Percentiles rank a stretch among this genome's conserved stretches.
These are phyloP conservation scores for Aspergillus cejpii DNA, from an alignment of 2,329 filamentous ascomycete genomes.

Conservation along the genomic window DNA sequence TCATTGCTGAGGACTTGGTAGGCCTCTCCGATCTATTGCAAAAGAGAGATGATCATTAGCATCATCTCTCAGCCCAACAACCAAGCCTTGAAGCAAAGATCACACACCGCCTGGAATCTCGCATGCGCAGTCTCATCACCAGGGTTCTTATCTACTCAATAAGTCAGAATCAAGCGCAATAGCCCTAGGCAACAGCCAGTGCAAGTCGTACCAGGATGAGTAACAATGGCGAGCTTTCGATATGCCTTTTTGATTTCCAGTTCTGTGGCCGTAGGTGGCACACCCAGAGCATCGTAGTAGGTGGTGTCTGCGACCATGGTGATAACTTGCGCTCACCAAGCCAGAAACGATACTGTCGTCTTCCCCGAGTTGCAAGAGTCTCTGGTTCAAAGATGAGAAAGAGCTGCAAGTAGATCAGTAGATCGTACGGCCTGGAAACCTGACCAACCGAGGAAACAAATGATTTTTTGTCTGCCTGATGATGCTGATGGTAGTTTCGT, in stretches of 20 bases:
- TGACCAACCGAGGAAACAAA: background rate
- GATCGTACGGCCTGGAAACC: background rate
- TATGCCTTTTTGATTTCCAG: conserved; percentile 97
- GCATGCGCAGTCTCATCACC: conserved; percentile 89
- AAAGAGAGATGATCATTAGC: conserved; percentile 1
- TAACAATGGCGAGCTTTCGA: conserved; percentile 85
- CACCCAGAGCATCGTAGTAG: conserved; percentile 83
- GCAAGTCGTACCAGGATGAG: conserved; percentile 67
- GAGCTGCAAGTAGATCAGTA: background rate
- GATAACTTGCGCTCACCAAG: conserved; percentile 3
- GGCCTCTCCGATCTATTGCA: conserved; percentile 58
- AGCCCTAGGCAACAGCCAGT: background rate
- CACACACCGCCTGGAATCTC: conserved; percentile 77
- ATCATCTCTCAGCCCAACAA: conserved; percentile 1
- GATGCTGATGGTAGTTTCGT: conserved; percentile 20
- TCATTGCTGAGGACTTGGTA: conserved; percentile 77
- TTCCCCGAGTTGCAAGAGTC: background rate
- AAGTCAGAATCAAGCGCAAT: conserved; percentile 18
- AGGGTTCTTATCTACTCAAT: conserved; percentile 79
- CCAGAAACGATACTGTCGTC: background rate
- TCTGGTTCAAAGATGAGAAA: background rate
- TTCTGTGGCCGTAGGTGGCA: conserved; percentile 75
- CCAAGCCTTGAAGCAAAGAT: background rate
- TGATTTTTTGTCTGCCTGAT: conserved; percentile 21
- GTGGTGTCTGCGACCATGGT: conserved; percentile 80